Percentiles rank a stretch among this genome's conserved stretches.
Conservation (phyloP, 371 early-diverging fungal genomes). For the Fennellomyces sp. region DNA sequence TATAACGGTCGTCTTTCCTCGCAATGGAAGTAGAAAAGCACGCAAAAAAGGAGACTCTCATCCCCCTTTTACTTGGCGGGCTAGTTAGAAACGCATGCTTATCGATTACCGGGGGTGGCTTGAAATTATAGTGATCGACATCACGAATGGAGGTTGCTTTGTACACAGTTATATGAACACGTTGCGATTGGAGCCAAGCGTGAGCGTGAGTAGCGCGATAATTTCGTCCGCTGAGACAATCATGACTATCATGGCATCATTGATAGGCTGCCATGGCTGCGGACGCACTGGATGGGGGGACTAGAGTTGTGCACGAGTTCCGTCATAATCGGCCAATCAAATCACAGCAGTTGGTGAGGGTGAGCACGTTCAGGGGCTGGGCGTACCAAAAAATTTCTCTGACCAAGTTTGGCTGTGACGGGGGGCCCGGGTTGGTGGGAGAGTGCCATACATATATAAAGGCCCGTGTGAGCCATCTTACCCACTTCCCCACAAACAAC, state of each 20-base stretch:
- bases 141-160: background rate
- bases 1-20: background rate
- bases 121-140: background rate
- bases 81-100: background rate
- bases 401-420: background rate
- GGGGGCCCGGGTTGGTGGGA: slow-evolving; percentile 5
- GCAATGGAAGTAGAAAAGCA: slow-evolving; percentile 4
- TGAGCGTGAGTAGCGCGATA: slow-evolving; percentile 2
- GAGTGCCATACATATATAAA: background rate
- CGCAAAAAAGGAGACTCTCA: background rate
- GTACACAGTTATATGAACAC: background rate
- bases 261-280: slow-evolving; percentile 4
- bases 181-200: background rate
- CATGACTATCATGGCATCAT: slow-evolving; percentile 5
- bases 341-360: background rate
- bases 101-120: background rate
- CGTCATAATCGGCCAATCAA: background rate
- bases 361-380: background rate
- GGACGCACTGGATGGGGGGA: slow-evolving; percentile 2
- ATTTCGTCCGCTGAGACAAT: background rate
- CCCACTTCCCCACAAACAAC: slow-evolving; percentile 2
- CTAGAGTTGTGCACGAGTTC: background rate
- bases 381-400: background rate
- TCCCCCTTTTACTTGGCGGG: background rate
- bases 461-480: background rate